phyloP scores from a whole-genome alignment of 208 protist genomes.

The Endotrypanum monterogeii region DNA sequence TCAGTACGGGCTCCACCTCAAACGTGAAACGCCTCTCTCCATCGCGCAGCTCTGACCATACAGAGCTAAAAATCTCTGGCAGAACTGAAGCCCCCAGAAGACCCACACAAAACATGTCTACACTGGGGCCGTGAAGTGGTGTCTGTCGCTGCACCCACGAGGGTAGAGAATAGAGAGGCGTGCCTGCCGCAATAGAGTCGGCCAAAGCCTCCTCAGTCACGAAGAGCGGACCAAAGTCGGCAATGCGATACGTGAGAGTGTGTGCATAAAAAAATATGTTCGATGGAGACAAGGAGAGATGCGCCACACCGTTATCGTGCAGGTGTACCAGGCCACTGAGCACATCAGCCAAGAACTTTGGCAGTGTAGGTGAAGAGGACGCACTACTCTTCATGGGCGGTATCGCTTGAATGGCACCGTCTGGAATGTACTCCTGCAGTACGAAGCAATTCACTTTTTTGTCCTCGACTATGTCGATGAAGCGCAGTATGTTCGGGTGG shows the following conservation, averaged over 20 bases:
- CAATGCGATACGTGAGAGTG: conserved; percentile 44
- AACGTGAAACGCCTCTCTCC: conserved; percentile 7
- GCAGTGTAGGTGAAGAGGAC: conserved; percentile 31
- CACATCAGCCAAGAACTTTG: conserved; percentile 61
- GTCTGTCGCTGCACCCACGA: conserved; percentile 36
- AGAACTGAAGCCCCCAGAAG: conserved; percentile 67
- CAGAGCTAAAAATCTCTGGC: conserved; percentile 44
- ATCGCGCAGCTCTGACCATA: conserved; percentile 41
- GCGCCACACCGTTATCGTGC: conserved; percentile 70
- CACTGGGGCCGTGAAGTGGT: conserved; percentile 28
- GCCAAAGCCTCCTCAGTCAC: conserved; percentile 51
- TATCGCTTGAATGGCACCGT: conserved; percentile 32
- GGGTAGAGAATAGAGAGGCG: conserved; percentile 56
- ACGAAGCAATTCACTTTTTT: conserved; percentile 65
- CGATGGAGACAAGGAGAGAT: conserved; percentile 57
- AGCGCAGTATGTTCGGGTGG: conserved; percentile 67
- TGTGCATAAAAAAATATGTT: conserved; percentile 75
- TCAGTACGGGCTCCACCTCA: conserved; percentile 36
- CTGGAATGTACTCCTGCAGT: conserved; percentile 58
- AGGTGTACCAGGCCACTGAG: conserved; percentile 60
- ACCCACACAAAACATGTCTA: conserved; percentile 80
- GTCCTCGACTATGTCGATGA: conserved; percentile 76
- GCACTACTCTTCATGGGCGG: conserved; percentile 20
- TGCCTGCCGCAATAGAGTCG: conserved; percentile 25
- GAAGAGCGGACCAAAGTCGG: conserved; percentile 82